Base-by-base conservation (phyloP, 495 filamentous ascomycete species). In the Penicillium lividum region DNA sequence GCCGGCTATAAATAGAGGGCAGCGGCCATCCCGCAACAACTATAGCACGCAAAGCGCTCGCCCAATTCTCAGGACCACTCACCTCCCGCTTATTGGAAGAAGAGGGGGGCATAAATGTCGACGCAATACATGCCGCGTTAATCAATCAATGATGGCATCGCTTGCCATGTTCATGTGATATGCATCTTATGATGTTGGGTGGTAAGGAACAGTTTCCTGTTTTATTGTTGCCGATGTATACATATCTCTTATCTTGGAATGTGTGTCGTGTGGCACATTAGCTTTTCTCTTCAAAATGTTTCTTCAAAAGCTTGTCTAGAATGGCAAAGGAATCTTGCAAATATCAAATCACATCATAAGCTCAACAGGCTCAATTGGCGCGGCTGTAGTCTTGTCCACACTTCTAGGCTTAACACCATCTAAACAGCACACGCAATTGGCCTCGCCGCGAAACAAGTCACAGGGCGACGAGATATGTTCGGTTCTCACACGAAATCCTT, bases 131-230 rank as follows among this genome's bases (percentile, higher is more conserved):
- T 61, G 80, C 80, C 5, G 81, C 80, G 1, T 66, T 84, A 5
- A 53, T 84, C 38, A 83, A 83, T 50, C n/a, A n/a, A n/a, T 22
- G 22, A 22, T 22, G 81, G 82, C 18, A 82, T 83, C 16, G 76
- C 80, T 29, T 80, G 77, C 25, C 80, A 83, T 51, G 77, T 83
- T 10, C 80, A 82, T 54, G 81, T 47, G 81, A 84, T 62, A 84
- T 81, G 5, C 80, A 83, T 59, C 71, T 83, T 82, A 84, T 61
- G 80, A 81, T 68, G 73, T 79, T 7, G 81, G 81, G 2, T 84
- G 81, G 76, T 68, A 53, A 31, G 58, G 58, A 66, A 22, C 16
- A 9, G 50, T 33, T 7, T 40, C 31, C 33, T 53, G 18, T 5
- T 0, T 4, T 53, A 22, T 1, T 2, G 22, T 22, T 22, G 22